phyloP scores from a whole-genome alignment of 768 basidiomycete genomes.

The Hydnomerulius pinastri region DNA sequence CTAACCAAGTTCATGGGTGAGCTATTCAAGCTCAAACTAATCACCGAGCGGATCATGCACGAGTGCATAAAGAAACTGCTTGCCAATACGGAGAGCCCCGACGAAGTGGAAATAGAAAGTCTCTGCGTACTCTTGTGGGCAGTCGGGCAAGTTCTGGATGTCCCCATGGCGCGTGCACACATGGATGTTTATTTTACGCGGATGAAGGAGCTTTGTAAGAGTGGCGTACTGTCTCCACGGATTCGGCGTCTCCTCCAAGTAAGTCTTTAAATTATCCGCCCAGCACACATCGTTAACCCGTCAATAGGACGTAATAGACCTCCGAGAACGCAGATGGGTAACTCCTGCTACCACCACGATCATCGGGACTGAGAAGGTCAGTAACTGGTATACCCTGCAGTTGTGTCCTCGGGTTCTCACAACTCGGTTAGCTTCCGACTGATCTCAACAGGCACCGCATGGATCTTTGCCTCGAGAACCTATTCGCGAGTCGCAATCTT shows the following conservation, averaged over 20 bases:
- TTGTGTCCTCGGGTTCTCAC: too few species aligned
- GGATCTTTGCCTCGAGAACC: too few species aligned
- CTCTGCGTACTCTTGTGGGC: slow-evolving; percentile 91
- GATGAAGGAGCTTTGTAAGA: slow-evolving; percentile 82
- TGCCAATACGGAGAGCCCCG: slow-evolving; percentile 90
- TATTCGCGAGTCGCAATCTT: slow-evolving; percentile 80
- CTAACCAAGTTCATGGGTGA: slow-evolving; percentile 98
- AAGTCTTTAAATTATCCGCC: slow-evolving; percentile 23
- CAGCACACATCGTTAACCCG: slow-evolving; percentile 4
- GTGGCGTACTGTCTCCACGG: slow-evolving; percentile 73
- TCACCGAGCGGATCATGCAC: slow-evolving; percentile 98
- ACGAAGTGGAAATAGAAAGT: slow-evolving; percentile 97
- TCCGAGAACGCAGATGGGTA: slow-evolving; percentile 83
- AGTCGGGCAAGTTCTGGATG: slow-evolving; percentile 83
- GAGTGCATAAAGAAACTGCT: slow-evolving; percentile 96
- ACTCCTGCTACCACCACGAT: slow-evolving; percentile 82
- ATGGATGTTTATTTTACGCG: slow-evolving; percentile 94
- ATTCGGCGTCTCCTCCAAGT: slow-evolving; percentile 98
- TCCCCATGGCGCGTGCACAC: slow-evolving; percentile 74
- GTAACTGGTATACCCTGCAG: too few species aligned
- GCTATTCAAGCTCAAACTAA: slow-evolving; percentile 96
- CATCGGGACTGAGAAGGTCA: slow-evolving; percentile 80
- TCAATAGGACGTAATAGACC: slow-evolving; percentile 85
- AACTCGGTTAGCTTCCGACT: too few species aligned
- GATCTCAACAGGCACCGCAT: too few species aligned